Conservation (phyloP, 805 yeast species). For the Clavispora vitiphila region DNA sequence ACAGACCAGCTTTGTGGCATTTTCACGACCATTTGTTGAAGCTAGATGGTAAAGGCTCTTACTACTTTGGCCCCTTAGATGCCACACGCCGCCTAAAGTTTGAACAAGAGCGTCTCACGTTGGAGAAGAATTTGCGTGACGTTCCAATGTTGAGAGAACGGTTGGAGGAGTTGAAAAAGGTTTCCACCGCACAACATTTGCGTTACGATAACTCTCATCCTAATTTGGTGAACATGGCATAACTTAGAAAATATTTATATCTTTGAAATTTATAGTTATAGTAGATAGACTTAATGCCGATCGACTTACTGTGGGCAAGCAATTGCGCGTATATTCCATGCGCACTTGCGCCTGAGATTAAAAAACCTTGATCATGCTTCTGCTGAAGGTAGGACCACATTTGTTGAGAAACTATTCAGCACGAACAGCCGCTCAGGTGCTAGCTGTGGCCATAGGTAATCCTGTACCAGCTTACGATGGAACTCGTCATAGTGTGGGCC, state of each 20-base stretch:
- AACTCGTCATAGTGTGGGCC: constrained; percentile 81
- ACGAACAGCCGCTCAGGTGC: neutral
- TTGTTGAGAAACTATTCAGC: neutral
- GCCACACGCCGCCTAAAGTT: constrained; percentile 67
- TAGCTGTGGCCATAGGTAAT: constrained; percentile 58
- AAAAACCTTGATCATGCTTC: neutral
- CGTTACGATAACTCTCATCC: constrained; percentile 27
- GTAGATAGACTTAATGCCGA: too few relatives aligned
- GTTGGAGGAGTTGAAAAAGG: constrained; percentile 58
- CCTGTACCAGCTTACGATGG: constrained; percentile 58
- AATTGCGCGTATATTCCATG: neutral
- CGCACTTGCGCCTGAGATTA: neutral
- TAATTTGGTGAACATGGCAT: constrained; percentile 20
- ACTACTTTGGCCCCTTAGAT: constrained; percentile 56
- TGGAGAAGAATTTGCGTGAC: constrained; percentile 68
- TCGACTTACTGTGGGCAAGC: too few relatives aligned
- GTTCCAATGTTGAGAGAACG: constrained; percentile 64
- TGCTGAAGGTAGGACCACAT: neutral
- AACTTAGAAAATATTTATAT: neutral
- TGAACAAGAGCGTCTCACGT: constrained; percentile 69
- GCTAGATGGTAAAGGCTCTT: constrained; percentile 80
- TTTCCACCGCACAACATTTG: constrained; percentile 39
- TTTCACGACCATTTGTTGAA: constrained; percentile 80
- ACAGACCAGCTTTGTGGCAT: constrained; percentile 88
- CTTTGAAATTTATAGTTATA: too few relatives aligned